Evolutionary conservation across 306 rosid genomes (phyloP).

Genomic region (Macrotyloma uniflorum): DNA sequence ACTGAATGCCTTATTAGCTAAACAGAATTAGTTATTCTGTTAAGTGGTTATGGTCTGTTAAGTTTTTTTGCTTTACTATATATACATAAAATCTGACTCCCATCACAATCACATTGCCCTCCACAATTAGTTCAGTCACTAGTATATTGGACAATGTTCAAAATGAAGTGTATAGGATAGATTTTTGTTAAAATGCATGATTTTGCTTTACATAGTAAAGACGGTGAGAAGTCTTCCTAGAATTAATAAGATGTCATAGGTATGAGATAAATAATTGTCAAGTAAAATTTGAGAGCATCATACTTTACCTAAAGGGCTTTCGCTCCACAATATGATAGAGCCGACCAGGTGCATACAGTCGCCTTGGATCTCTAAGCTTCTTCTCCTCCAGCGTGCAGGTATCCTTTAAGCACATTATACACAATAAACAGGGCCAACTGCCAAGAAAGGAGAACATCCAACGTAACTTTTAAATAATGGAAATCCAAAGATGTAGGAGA

Average conservation of each 20-base stretch:
- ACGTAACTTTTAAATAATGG: slow-evolving; percentile 20
- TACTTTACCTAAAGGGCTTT: slow-evolving; percentile 82
- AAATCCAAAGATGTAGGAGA: background rate
- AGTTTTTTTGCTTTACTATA: too few relatives aligned
- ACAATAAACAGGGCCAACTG: slow-evolving; percentile 95
- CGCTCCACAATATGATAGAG: slow-evolving; percentile 97
- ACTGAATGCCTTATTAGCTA: background rate
- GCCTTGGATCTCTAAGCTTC: slow-evolving; percentile 88
- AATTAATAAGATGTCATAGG: background rate
- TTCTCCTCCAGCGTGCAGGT: slow-evolving; percentile 89
- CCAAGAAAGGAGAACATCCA: slow-evolving; percentile 35
- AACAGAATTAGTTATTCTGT: too few relatives aligned
- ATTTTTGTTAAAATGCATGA: slow-evolving; percentile 14
- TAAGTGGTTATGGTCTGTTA: too few relatives aligned
- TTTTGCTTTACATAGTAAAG: background rate
- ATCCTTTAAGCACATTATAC: slow-evolving; percentile 87
- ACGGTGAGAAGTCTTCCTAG: background rate
- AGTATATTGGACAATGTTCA: background rate
- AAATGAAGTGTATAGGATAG: slow-evolving; percentile 8
- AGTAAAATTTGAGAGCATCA: slow-evolving; percentile 24
- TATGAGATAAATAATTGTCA: background rate
- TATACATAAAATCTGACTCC: slow-evolving; percentile 2
- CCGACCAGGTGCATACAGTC: slow-evolving; percentile 95
- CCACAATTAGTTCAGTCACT: slow-evolving; percentile 3
- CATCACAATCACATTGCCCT: background rate